phyloP scores from a whole-genome alignment of 2,329 filamentous ascomycete species.

The Incumbomyces delicatus region DNA sequence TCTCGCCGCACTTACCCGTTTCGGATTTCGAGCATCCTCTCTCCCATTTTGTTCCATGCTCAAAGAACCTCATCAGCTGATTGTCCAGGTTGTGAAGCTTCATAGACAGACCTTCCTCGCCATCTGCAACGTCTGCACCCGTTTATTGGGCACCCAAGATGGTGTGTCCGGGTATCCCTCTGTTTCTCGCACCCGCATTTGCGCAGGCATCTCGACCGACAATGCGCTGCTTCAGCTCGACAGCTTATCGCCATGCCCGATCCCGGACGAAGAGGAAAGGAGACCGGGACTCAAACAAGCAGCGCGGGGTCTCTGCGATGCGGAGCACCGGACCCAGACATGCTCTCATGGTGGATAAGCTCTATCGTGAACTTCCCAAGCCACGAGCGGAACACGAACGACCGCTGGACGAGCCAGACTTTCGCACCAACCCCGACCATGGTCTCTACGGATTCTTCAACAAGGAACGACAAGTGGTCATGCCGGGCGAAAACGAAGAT shows the following conservation, averaged over 20 bases:
- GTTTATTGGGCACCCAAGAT: too few species aligned
- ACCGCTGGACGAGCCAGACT: constrained; percentile 35
- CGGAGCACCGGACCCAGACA: constrained; percentile 66
- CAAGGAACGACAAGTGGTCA: constrained; percentile 56
- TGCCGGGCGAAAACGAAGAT: constrained; percentile 59
- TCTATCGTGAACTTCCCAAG: constrained; percentile 40
- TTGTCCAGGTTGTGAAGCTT: background rate
- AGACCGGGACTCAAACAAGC: constrained; percentile 62
- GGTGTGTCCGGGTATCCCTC: constrained; percentile 17
- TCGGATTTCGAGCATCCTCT: background rate
- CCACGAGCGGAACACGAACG: constrained; percentile 58
- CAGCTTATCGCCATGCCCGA: constrained; percentile 25
- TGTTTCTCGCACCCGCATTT: constrained; percentile 34
- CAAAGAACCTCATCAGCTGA: background rate
- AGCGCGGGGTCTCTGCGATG: constrained; percentile 72
- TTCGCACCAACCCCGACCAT: constrained; percentile 57
- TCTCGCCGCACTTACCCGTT: constrained; percentile 3
- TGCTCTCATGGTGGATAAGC: constrained; percentile 62
- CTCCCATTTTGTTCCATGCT: background rate
- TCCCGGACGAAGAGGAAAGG: constrained; percentile 34
- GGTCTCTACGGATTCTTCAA: constrained; percentile 91
- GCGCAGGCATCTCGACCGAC: constrained; percentile 7
- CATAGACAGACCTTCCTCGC: too few species aligned
- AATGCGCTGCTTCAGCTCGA: constrained; percentile 20
- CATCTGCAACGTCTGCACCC: background rate